Percentiles rank a stretch among this genome's conserved stretches.
Conservation (phyloP, 768 basidiomycete genomes). For the Kwoniella newhampshirensis region DNA sequence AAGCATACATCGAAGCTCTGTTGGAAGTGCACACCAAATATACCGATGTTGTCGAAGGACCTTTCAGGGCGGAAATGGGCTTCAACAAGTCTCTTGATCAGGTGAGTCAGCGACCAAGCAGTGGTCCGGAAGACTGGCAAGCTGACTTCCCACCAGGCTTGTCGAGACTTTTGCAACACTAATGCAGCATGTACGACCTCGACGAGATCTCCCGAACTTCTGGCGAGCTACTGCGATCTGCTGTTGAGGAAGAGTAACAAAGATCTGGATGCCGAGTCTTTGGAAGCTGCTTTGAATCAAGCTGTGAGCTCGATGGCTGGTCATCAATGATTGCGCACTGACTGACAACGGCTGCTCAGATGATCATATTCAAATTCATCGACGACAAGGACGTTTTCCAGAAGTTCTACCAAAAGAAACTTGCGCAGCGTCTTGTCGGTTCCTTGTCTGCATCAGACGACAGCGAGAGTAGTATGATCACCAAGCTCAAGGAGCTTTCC, state of each 20-base stretch:
- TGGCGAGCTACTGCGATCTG: conserved; percentile 88
- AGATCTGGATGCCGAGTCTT: conserved; percentile 83
- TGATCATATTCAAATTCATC: conserved; percentile 96
- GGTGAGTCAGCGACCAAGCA: conserved; percentile 36
- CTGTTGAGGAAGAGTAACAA: conserved; percentile 93
- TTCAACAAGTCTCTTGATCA: conserved; percentile 87
- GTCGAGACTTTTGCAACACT: conserved; percentile 89
- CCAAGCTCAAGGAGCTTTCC: conserved; percentile 92
- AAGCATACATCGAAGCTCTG: conserved; percentile 88
- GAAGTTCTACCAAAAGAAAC: conserved; percentile 91
- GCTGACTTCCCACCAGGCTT: conserved; percentile 63
- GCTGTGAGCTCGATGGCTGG: conserved; percentile 61
- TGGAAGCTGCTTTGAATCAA: conserved; percentile 85
- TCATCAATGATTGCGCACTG: not conserved
- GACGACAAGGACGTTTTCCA: conserved; percentile 99
- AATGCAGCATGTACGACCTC: conserved; percentile 74
- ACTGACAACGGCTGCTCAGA: conserved; percentile 59
- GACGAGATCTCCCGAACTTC: conserved; percentile 83
- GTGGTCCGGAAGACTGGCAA: not conserved
- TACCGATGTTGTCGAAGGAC: conserved; percentile 78
- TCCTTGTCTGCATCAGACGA: conserved; percentile 91
- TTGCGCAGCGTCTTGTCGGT: conserved; percentile 88
- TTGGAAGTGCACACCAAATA: conserved; percentile 90
- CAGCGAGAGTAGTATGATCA: conserved; percentile 95
- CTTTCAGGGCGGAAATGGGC: conserved; percentile 87